A percentile compares a stretch with the other conserved stretches of the same genome.
Evolutionary conservation across 108 stramenopile genomes (phyloP).

Genomic region (Schizochytrium sp.): DNA sequence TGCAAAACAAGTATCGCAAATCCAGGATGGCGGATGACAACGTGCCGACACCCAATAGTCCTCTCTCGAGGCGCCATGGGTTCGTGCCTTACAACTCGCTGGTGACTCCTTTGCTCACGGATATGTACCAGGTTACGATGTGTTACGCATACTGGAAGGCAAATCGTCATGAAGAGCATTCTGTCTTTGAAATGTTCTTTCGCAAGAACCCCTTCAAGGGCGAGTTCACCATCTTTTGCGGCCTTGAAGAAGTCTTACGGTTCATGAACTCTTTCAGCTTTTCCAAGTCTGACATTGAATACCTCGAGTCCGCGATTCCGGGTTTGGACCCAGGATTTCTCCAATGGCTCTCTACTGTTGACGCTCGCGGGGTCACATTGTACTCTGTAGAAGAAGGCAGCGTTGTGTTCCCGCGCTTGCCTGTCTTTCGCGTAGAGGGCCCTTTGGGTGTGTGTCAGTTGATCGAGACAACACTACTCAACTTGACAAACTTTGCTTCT

Average conservation of each 20-base stretch:
- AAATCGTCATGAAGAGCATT: constrained; percentile 81
- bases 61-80: constrained; percentile 4
- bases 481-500: constrained; percentile 91
- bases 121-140: constrained; percentile 99
- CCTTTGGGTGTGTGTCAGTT: constrained; percentile 92
- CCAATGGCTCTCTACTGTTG: constrained; percentile 81
- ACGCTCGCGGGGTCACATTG: constrained; percentile 81
- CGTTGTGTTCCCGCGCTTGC: constrained; percentile 84
- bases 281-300: constrained; percentile 82
- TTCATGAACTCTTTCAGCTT: constrained; percentile 83
- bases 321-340: constrained; percentile 85
- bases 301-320: constrained; percentile 80
- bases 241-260: constrained; percentile 87
- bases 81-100: constrained; percentile 65
- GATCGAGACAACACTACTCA: constrained; percentile 94
- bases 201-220: constrained; percentile 96
- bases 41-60: not conserved
- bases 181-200: constrained; percentile 94
- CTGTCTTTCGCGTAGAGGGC: constrained; percentile 76
- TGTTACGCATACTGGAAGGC: constrained; percentile 96
- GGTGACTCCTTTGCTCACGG: constrained; percentile 91
- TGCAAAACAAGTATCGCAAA: not conserved
- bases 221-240: constrained; percentile 91
- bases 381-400: constrained; percentile 87
- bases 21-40: too few species aligned